Evolutionary conservation across 768 basidiomycete species (phyloP).

Genomic region (Gloeostereum incarnatum): DNA sequence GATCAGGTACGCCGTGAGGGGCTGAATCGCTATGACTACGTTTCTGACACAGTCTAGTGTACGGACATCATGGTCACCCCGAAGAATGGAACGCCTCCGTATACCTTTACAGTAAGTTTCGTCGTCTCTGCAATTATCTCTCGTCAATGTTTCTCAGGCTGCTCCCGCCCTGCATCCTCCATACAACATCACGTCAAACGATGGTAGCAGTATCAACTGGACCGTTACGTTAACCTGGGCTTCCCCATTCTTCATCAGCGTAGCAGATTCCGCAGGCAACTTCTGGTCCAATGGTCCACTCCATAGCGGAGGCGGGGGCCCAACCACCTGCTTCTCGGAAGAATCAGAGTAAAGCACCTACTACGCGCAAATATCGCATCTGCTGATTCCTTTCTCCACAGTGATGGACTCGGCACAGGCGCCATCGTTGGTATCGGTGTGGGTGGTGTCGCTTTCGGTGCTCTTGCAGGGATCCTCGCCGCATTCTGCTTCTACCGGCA

Average conservation of each 20-base stretch:
- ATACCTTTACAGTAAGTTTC: slow-evolving; percentile 39
- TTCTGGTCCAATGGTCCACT: slow-evolving; percentile 51
- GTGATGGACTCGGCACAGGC: slow-evolving; percentile 7
- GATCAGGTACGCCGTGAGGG: slow-evolving; percentile 28
- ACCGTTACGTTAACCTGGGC: slow-evolving; percentile 44
- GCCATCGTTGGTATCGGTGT: slow-evolving; percentile 26
- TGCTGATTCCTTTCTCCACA: background rate
- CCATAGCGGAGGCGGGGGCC: slow-evolving; percentile 36
- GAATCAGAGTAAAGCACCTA: background rate
- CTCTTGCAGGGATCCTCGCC: slow-evolving; percentile 20
- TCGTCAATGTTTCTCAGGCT: slow-evolving; percentile 24
- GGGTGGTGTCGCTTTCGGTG: slow-evolving; percentile 29
- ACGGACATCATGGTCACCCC: slow-evolving; percentile 45
- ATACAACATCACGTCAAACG: slow-evolving; percentile 39
- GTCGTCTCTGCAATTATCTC: background rate
- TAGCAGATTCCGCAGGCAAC: slow-evolving; percentile 39
- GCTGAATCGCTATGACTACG: background rate
- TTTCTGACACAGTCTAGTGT: slow-evolving; percentile 34
- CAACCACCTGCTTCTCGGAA: slow-evolving; percentile 30
- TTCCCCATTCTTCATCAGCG: slow-evolving; percentile 45
- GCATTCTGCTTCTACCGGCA: slow-evolving; percentile 23
- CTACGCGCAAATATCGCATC: background rate
- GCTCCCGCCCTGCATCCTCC: slow-evolving; percentile 55
- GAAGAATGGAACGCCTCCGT: slow-evolving; percentile 51
- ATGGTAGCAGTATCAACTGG: slow-evolving; percentile 42